Evolutionary conservation across 2,329 filamentous ascomycete species (phyloP), one percentile per base, ranked within the genome.

Genomic region (Fusarium chaquense): DNA sequence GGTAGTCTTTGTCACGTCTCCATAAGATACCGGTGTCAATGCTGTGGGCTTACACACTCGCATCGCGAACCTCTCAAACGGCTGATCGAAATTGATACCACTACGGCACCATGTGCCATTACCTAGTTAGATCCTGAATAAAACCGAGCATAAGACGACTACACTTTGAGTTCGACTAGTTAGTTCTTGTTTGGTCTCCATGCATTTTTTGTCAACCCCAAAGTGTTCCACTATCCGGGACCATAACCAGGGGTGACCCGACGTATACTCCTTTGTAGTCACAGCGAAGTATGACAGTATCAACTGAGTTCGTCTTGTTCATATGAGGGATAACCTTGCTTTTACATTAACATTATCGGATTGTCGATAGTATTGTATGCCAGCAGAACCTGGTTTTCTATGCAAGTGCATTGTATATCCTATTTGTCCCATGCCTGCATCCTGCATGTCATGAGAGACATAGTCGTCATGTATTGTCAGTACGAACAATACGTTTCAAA

Each of bases 1-100:
- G 2, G 24, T 13, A 1, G 5, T 13, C 2, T 13, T n/a, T 4
- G 12, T 12, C 11, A 8, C 18, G 8, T n/a, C 11, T 18, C 26
- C 10, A 26, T n/a, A n/a, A 30, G 28, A 13, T 20, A n/a, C 18
- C 8, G 3, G 24, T 13, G 18, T 28, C 16, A 7, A 6, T 45
- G 26, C 6, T 18, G 18, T 11, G 26, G 11, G 43, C 8, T n/a
- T 13, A 9, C 16, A 44, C 28, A 11, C 15, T 44, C 22, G 3
- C 26, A 18, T 28, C 12, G 10, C 18, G 7, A 28, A n/a, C 26
- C 30, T 30, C 11, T 15, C 26, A 45, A 18, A 28, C 6, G 16
- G 16, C 12, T 20, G 12, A 28, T n/a, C 26, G 15, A n/a, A 10
- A 30, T 3, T 20, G 15, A 26, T n/a, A 15, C 4, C 18, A 45